A percentile compares a stretch with the other conserved stretches of the same genome.
Evolutionary conservation across 1,139 yeast genomes (phyloP).

Genomic region (Pichia inconspicua): DNA sequence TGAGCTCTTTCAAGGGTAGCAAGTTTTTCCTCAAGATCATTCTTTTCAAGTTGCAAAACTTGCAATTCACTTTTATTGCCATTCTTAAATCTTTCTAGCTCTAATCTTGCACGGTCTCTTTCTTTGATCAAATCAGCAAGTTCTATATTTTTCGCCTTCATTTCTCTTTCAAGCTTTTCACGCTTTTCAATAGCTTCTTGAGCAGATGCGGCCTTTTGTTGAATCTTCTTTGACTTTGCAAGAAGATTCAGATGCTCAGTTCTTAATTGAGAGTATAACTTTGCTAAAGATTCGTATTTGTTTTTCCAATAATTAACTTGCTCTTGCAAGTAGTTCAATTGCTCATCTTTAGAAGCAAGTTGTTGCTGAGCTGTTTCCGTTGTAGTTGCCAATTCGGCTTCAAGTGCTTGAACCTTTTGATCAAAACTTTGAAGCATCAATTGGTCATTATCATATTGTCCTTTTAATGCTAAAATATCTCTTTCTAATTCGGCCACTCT

Average conservation of each 20-base stretch:
- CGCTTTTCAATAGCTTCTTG: slow-evolving; percentile 85
- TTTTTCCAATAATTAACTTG: slow-evolving; percentile 75
- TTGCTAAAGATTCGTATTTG: slow-evolving; percentile 85
- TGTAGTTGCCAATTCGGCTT: slow-evolving; percentile 58
- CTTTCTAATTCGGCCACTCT: slow-evolving; percentile 77
- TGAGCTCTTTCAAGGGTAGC: slow-evolving; percentile 61
- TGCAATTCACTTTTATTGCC: slow-evolving; percentile 63
- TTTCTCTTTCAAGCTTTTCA: slow-evolving; percentile 74
- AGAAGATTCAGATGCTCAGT: slow-evolving; percentile 83
- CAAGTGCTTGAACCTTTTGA: slow-evolving; percentile 74
- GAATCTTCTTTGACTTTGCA: slow-evolving; percentile 73
- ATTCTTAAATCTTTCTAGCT: slow-evolving; percentile 65
- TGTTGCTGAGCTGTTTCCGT: slow-evolving; percentile 67
- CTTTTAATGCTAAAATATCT: slow-evolving; percentile 66
- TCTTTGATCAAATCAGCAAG: slow-evolving; percentile 85
- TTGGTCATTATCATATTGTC: slow-evolving; percentile 85
- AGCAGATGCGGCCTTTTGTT: slow-evolving; percentile 86
- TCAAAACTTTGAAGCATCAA: slow-evolving; percentile 81
- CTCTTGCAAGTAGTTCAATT: slow-evolving; percentile 60
- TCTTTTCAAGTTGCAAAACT: slow-evolving; percentile 54
- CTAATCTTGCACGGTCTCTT: slow-evolving; percentile 82
- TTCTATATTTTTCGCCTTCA: slow-evolving; percentile 80
- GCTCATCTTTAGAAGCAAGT: slow-evolving; percentile 70
- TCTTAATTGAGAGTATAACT: slow-evolving; percentile 81
- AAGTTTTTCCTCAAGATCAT: slow-evolving; percentile 54